Base-by-base conservation (phyloP, 768 basidiomycete genomes). In the Leucogyrophana mollusca region DNA sequence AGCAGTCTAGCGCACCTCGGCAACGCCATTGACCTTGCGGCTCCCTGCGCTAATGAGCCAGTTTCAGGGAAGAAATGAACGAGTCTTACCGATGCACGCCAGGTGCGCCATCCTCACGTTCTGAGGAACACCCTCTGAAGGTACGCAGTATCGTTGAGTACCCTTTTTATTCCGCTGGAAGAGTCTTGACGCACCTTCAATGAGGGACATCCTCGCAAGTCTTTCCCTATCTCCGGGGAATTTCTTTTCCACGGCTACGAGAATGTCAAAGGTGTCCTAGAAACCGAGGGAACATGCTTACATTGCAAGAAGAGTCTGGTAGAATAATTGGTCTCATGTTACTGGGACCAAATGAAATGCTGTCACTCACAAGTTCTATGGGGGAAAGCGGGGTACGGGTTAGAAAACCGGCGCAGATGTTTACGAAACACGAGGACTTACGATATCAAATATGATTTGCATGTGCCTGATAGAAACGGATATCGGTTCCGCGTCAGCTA, bases 1-100 rank as follows among this genome's bases (percentile, higher is more conserved):
- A 33, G 2, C 8, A 3, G 23, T 16, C 32, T 38, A 17, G 27
- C 52, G 22, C 53, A 85, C 82, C 72, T 94, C 95, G 9, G 96
- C 95, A 11, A 98, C 96, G 59, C 96, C 95, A 56, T 99, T 99
- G 58, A 94, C 88, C 62, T 85, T 89, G 56, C 85, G 80, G 58
- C 85, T 88, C 22, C 83, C 82, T 83, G 47, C 40, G 52, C 14
- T 17, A 50, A 46, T 47, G 24, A 43, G 27, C 30, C 9, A 17
- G 13, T 13, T 4, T 10, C 8, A 14, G 13, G 20, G 8, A 6
- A 39, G 41, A 17, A 4, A 34, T 58, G 43, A 49, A 34, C 2
- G 7, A 64, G n/a, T n/a, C 54, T 37, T 56, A 67, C 78, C 93
- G 49, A 97, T 87, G 64, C 86, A 87, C 14, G 96, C 96, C 20